Percentiles rank a stretch among this genome's conserved stretches.
These are phyloP conservation scores for Penicillium nordicum DNA, from an alignment of 2,329 filamentous ascomycete genomes.

Conservation along the genomic window DNA sequence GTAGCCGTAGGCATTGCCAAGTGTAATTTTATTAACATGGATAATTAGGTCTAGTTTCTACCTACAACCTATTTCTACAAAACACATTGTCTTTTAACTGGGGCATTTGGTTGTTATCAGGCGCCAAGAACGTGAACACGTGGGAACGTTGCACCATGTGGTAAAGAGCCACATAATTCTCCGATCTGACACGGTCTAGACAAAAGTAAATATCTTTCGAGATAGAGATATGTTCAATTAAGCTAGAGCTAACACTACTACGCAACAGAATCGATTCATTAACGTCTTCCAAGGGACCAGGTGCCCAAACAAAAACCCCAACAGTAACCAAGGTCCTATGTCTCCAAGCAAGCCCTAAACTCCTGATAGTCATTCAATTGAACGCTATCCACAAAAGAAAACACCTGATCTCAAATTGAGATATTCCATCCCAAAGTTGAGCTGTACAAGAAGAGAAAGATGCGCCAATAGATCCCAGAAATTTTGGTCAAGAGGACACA, in stretches of 20 bases:
- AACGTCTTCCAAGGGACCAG: constrained; percentile 8
- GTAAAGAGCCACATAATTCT: background rate
- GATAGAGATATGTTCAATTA: constrained; percentile 21
- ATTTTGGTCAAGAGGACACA: constrained; percentile 7
- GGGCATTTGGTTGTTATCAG: background rate
- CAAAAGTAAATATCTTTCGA: background rate
- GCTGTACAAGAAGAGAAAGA: constrained; percentile 25
- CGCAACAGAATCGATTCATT: constrained; percentile 4
- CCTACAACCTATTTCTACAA: background rate
- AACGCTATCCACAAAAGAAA: constrained; percentile 12
- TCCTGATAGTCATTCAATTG: constrained; percentile 17
- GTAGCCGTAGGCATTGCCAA: background rate
- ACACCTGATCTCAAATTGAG: constrained; percentile 21
- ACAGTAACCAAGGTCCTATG: constrained; percentile 11
- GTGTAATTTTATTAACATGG: background rate
- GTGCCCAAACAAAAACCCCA: constrained; percentile 1
- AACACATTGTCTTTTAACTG: background rate
- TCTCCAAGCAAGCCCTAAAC: constrained; percentile 17
- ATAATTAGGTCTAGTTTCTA: background rate
- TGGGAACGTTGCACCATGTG: background rate
- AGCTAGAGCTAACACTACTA: constrained; percentile 17
- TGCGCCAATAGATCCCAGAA: constrained; percentile 16
- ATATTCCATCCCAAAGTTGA: constrained; percentile 22
- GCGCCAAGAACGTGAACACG: background rate
- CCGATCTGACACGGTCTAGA: background rate